These are phyloP conservation scores for Brassica hybrid DNA, from an alignment of 441 rosid genomes.

Conservation along the genomic window DNA sequence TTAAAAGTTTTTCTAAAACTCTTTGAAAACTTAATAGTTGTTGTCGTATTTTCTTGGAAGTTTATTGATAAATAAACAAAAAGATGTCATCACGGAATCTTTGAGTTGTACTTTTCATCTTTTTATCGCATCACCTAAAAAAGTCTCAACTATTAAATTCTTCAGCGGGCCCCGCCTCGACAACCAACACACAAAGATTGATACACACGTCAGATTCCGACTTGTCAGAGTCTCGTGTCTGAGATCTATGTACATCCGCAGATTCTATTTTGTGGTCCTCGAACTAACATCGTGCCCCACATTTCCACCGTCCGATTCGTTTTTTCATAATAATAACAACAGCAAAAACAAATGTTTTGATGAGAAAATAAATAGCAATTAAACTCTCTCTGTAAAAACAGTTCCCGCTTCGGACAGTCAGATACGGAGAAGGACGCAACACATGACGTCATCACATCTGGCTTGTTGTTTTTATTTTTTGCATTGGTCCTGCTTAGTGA, in stretches of 20 bases:
- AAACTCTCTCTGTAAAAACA: constrained; percentile 24
- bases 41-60: constrained; percentile 13
- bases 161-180: constrained; percentile 20
- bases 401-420: constrained; percentile 34
- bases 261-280: constrained; percentile 39
- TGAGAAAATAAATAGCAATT: constrained; percentile 2
- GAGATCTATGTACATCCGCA: constrained; percentile 55
- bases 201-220: constrained; percentile 29
- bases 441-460: constrained; percentile 25
- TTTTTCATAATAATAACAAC: not conserved
- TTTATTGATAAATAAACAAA: constrained; percentile 3
- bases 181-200: constrained; percentile 7
- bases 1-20: not conserved
- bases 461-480: not conserved
- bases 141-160: constrained; percentile 36
- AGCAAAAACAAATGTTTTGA: not conserved
- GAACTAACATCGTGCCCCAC: constrained; percentile 35
- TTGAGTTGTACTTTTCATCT: constrained; percentile 17
- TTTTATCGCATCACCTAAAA: constrained; percentile 20
- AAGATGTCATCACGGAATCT: constrained; percentile 37
- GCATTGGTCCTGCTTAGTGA: not conserved
- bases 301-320: constrained; percentile 32
- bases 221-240: constrained; percentile 34
- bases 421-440: constrained; percentile 26
- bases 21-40: not conserved